Percentiles rank a stretch among this genome's conserved stretches.
Conservation (phyloP, 208 protist genomes). For the Strigomonas galati region DNA sequence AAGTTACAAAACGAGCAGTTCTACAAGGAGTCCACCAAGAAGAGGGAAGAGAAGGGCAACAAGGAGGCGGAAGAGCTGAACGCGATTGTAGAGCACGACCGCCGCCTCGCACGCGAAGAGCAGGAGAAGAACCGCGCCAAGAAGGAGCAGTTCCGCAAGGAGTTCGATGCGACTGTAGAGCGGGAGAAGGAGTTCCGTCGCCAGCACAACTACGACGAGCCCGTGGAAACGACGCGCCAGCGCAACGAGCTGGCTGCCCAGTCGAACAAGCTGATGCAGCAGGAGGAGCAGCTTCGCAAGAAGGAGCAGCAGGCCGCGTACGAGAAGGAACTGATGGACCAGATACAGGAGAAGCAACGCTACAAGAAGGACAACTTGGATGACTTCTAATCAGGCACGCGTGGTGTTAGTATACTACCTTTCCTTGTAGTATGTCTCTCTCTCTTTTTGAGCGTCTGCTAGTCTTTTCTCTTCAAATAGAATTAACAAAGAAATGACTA, state of each 20-base stretch:
- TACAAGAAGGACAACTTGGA: slow-evolving; percentile 68
- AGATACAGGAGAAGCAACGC: slow-evolving; percentile 65
- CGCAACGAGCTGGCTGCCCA: slow-evolving; percentile 65
- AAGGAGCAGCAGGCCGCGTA: slow-evolving; percentile 56
- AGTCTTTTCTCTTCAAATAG: slow-evolving; percentile 4
- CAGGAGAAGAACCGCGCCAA: slow-evolving; percentile 40
- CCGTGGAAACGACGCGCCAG: slow-evolving; percentile 49
- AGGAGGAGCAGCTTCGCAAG: slow-evolving; percentile 51
- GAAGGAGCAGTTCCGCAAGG: slow-evolving; percentile 55
- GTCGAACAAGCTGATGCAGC: slow-evolving; percentile 42
- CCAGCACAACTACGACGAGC: slow-evolving; percentile 80
- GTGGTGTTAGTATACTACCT: slow-evolving; percentile 1
- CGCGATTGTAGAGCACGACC: slow-evolving; percentile 53
- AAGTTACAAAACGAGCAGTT: slow-evolving; percentile 69
- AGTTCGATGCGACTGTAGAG: slow-evolving; percentile 63
- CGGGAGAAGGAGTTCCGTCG: slow-evolving; percentile 72
- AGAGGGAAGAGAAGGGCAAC: slow-evolving; percentile 23
- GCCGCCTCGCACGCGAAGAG: slow-evolving; percentile 48
- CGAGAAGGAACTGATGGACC: slow-evolving; percentile 67
- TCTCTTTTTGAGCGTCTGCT: slow-evolving; percentile 10
- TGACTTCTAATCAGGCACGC: slow-evolving; percentile 21
- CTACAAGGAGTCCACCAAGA: slow-evolving; percentile 34
- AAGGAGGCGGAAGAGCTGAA: slow-evolving; percentile 54
- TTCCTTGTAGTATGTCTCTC: neutral
- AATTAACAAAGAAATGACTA: slow-evolving; percentile 2